Evolutionary conservation across 164 flowering plant species (phyloP).

Genomic region (Nymphaea colorata): DNA sequence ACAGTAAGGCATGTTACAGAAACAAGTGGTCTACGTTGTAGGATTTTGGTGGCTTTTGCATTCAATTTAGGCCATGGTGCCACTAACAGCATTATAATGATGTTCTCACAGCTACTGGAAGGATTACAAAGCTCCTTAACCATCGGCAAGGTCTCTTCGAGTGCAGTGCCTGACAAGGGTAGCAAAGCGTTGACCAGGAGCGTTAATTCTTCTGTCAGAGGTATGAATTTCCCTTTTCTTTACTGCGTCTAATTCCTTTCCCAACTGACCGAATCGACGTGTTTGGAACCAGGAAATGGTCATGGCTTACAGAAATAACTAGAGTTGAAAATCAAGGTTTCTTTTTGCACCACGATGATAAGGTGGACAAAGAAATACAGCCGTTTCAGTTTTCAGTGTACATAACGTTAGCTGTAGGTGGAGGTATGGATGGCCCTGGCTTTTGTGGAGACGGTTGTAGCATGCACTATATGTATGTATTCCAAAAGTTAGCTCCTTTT

Average conservation of each 20-base stretch:
- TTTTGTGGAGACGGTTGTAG: background rate
- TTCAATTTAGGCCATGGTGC: too few species aligned
- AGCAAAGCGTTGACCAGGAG: background rate
- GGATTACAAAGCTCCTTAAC: slow-evolving; percentile 26
- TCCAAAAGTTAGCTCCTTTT: background rate
- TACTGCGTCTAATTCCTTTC: background rate
- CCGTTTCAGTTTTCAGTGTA: background rate
- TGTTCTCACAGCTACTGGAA: slow-evolving; percentile 20
- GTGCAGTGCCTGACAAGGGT: slow-evolving; percentile 18
- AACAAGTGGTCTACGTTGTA: too few species aligned
- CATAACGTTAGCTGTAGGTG: background rate
- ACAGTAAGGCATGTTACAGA: too few species aligned
- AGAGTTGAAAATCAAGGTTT: background rate
- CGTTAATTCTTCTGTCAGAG: background rate
- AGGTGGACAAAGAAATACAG: background rate
- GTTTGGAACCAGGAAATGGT: background rate
- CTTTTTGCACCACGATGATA: background rate
- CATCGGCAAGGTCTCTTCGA: slow-evolving; percentile 17
- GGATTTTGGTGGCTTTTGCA: too few species aligned
- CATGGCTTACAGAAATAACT: background rate
- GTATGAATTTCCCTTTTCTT: background rate
- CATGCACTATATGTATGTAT: background rate
- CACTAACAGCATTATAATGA: background rate
- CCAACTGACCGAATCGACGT: background rate
- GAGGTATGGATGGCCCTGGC: background rate